Evolutionary conservation across 345 rosid species (phyloP), one percentile per base, ranked within the genome.

Genomic region (Gossypium stocksii): DNA sequence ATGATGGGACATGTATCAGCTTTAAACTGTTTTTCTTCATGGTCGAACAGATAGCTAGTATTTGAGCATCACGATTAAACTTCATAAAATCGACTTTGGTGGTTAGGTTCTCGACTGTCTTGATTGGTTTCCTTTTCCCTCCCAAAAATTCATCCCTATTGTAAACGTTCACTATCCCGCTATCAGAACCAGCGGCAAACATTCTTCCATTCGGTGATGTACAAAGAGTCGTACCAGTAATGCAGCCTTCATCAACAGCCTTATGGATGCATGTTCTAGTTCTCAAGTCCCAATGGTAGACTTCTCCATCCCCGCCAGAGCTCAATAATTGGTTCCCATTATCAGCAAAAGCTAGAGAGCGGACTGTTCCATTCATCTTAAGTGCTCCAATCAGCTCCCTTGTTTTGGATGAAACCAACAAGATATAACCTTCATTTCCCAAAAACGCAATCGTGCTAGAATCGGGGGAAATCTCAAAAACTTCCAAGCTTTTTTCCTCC

Each of bases 401-500:
- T 14, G 97, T 93, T 81, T 86, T 91, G 11, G 96, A 59, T 1
- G 97, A 91, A 66, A 94, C 97, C 81, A 94, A 74, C 80, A 94
- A 81, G 76, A 92, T 87, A 66, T 90, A 92, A 46, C 98, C 97
- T 78, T 95, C 96, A 29, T 90, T 93, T 45, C 98, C 98, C 54
- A 89, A 85, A 63, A 92, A 94, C 2, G 98, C 98, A 71, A 94
- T 87, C 1, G 77, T 87, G 10, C 77, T 89, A 4, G 96, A 91
- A 88, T 92, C 94, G 0, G 94, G 96, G 43, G 96, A 94, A 17
- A 89, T 88, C 83, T 93, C 99, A 77, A 95, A 93, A 52, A 59
- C 71, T 84, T 95, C 98, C 89, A 93, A 84, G 88, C 99, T 95
- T 84, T 85, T 93, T 85, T 95, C 99, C 75, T 94, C 98, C 84